These are phyloP conservation scores for Annulohypoxylon nitens DNA, from an alignment of 495 filamentous ascomycete species.

Conservation along the genomic window DNA sequence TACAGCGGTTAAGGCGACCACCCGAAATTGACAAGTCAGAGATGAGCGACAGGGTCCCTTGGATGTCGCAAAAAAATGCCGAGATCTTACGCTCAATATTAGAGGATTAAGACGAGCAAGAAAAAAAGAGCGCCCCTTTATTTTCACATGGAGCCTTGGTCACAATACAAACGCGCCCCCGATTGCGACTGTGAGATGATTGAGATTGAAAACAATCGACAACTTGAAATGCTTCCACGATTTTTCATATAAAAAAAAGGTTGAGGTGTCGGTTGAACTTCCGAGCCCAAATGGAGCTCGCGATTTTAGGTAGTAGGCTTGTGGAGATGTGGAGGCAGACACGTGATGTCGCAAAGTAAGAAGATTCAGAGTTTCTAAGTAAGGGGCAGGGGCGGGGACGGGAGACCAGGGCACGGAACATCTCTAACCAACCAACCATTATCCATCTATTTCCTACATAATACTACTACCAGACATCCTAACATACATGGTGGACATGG, in stretches of 20 bases:
- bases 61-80: not conserved
- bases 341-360: not conserved
- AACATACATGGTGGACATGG: too few relatives aligned
- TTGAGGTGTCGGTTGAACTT: slow-evolving; percentile 33
- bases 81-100: not conserved
- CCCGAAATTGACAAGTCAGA: slow-evolving; percentile 17
- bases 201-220: slow-evolving; percentile 19
- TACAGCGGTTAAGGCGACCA: slow-evolving; percentile 1
- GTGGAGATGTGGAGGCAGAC: slow-evolving; percentile 34
- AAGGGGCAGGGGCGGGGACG: not conserved
- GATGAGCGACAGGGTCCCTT: slow-evolving; percentile 6
- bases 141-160: not conserved
- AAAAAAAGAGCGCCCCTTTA: slow-evolving; percentile 1
- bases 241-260: slow-evolving; percentile 38
- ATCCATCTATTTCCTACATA: not conserved
- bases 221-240: slow-evolving; percentile 16
- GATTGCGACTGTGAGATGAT: slow-evolving; percentile 7
- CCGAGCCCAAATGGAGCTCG: slow-evolving; percentile 40
- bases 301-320: slow-evolving; percentile 33
- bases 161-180: slow-evolving; percentile 10
- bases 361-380: not conserved
- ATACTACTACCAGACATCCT: too few relatives aligned
- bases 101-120: not conserved
- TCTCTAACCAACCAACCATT: slow-evolving; percentile 4
- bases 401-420: not conserved